Conservation (phyloP, 2,329 filamentous ascomycete genomes). For the Calcarisporium arbuscula region DNA sequence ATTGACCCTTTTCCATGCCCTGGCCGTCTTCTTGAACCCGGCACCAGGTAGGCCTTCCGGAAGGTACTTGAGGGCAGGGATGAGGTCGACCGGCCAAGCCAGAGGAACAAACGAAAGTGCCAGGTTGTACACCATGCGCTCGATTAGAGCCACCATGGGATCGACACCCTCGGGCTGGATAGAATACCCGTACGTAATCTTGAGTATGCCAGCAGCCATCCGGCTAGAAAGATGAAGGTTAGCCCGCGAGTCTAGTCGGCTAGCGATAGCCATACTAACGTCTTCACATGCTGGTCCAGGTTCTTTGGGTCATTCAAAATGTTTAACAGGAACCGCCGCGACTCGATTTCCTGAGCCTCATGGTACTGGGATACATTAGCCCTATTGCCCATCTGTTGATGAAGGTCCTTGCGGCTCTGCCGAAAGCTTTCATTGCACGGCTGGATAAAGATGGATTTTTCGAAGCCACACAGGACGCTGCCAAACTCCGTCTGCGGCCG, state of each 20-base stretch:
- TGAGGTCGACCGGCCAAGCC: conserved; percentile 17
- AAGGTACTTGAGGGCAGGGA: conserved; percentile 15
- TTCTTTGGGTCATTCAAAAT: conserved; percentile 15
- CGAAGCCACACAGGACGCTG: conserved; percentile 17
- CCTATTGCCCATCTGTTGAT: conserved; percentile 22
- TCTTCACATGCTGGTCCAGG: conserved; percentile 18
- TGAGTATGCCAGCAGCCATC: conserved; percentile 12
- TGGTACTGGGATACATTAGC: conserved; percentile 10
- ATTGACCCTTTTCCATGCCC: conserved; percentile 1
- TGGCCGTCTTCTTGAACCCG: conserved; percentile 14
- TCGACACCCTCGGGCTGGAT: conserved; percentile 16
- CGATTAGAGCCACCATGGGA: conserved; percentile 14
- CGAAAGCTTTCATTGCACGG: conserved; percentile 14
- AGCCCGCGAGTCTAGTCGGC: too few relatives aligned
- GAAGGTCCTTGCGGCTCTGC: conserved; percentile 20
- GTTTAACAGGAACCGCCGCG: conserved; percentile 16
- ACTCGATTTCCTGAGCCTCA: conserved; percentile 20
- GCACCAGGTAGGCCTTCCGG: conserved; percentile 16
- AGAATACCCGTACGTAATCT: conserved; percentile 16
- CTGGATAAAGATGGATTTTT: conserved; percentile 8
- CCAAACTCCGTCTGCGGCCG: conserved; percentile 10
- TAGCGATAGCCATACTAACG: conserved; percentile 16
- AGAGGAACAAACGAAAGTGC: conserved; percentile 12
- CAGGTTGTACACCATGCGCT: conserved; percentile 15
- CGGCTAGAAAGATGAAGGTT: conserved; percentile 10